Base-by-base conservation (phyloP, 768 basidiomycete genomes). In the Russula griseocarnosa region DNA sequence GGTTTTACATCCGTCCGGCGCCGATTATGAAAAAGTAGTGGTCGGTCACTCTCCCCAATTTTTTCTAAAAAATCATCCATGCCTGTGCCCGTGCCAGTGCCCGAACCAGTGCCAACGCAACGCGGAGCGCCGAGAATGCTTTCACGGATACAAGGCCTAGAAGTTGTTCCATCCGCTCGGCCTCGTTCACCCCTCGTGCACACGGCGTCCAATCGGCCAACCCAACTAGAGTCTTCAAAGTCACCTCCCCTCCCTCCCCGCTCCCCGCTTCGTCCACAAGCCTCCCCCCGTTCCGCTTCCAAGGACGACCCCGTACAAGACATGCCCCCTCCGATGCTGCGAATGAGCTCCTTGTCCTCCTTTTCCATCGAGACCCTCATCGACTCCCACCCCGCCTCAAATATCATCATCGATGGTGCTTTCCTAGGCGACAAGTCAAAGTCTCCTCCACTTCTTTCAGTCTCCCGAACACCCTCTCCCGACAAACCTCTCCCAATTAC, bases 101-200 rank as follows among this genome's bases (percentile, higher is more conserved):
- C 0, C 36, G 36, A 36, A 36, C 36, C 36, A 36, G 9, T 36
- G 36, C 46, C 24, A 50, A 50, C 49, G 26, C 49, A 28, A 50
- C 49, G 36, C 55, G 57, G 66, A 67, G 62, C 62, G 66, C 62
- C 62, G 40, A 58, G 16, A 47, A 47, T 22, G 46, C n/a, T 0
- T 47, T n/a, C 46, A 22, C n/a, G 46, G 46, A 22, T 47, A 47
- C 46, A 47, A 62, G 61, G 50, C 53, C 58, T 55, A 66, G 55
- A 22, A 53, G 60, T 16, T 28, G 14, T 47, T 14, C 18, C 46
- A 63, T 47, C 66, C 61, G 65, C 56, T 55, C 70, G 59, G 69
- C 73, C 74, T 74, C 73, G 69, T 72, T 74, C 74, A 67, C 58
- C 69, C 73, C 73, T 71, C 73, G 73, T 75, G 74, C 54, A 62